Evolutionary conservation across 2,329 filamentous ascomycete genomes (phyloP).

Genomic region (Fusarium agapanthi): DNA sequence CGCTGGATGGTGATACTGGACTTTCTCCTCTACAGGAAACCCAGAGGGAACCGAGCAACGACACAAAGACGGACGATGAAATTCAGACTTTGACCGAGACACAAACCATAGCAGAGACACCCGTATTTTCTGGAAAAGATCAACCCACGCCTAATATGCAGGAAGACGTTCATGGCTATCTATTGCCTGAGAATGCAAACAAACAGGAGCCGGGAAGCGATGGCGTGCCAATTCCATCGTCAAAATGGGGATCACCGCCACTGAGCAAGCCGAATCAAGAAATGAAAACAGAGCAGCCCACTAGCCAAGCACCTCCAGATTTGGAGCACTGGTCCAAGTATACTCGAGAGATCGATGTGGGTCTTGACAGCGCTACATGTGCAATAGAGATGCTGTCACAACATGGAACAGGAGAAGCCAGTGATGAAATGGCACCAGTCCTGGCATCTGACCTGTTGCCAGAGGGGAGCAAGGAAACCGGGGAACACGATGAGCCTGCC

Average conservation of each 20-base stretch:
- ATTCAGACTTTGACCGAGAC: background rate
- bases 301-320: background rate
- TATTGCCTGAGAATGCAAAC: background rate
- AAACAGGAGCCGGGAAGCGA: background rate
- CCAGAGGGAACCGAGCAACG: background rate
- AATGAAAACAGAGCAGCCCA: background rate
- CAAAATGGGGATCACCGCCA: background rate
- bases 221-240: background rate
- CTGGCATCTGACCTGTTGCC: background rate
- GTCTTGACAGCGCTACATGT: background rate
- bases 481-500: background rate
- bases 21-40: background rate
- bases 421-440: background rate
- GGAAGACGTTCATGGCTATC: background rate
- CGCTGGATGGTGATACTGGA: background rate
- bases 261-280: background rate
- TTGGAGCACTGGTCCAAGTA: background rate
- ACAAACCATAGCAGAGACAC: background rate
- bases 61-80: conserved; percentile 4
- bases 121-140: background rate
- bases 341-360: background rate
- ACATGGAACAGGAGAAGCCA: background rate
- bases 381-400: background rate
- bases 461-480: conserved; percentile 19
- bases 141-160: background rate